Evolutionary conservation across 73 alveolate species (phyloP).

Genomic region (Symbiodinium natans): DNA sequence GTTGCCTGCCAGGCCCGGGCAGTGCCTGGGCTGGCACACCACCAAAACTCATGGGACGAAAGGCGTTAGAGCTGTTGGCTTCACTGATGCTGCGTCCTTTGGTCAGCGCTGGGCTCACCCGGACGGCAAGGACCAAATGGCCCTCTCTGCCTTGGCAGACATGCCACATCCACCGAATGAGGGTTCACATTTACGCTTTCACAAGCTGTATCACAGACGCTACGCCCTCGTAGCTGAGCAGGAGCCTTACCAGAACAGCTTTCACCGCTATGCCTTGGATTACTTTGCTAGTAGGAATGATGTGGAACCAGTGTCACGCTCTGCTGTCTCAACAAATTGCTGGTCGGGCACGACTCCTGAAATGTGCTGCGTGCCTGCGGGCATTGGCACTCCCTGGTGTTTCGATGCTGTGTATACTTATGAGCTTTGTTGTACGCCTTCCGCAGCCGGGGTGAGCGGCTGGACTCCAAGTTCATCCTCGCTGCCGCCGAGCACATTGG

Average conservation of each 20-base stretch:
- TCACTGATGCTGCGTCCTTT: neutral
- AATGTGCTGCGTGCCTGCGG: slow-evolving; percentile 74
- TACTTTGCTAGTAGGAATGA: no score
- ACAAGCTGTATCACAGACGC: neutral
- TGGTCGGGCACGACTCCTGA: slow-evolving; percentile 21
- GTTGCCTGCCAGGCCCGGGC: slow-evolving; percentile 26
- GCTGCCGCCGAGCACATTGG: neutral
- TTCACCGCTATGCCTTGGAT: slow-evolving; percentile 32
- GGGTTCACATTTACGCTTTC: neutral
- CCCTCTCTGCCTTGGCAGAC: neutral
- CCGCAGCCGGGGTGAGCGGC: neutral
- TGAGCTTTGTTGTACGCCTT: slow-evolving; percentile 25
- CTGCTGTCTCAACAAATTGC: no score
- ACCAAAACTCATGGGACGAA: no score
- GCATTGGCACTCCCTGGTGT: slow-evolving; percentile 57
- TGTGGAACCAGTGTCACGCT: no score
- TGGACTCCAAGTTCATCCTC: slow-evolving; percentile 1
- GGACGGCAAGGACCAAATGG: neutral
- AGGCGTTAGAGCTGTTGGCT: neutral
- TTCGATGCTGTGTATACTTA: slow-evolving; percentile 20
- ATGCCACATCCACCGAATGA: neutral
- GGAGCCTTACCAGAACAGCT: neutral
- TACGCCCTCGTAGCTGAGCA: slow-evolving; percentile 12
- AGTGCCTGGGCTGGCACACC: slow-evolving; percentile 40
- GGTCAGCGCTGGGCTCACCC: slow-evolving; percentile 25